These are phyloP conservation scores for Coleophoma crateriformis DNA, from an alignment of 2,329 filamentous ascomycete genomes.

Conservation along the genomic window DNA sequence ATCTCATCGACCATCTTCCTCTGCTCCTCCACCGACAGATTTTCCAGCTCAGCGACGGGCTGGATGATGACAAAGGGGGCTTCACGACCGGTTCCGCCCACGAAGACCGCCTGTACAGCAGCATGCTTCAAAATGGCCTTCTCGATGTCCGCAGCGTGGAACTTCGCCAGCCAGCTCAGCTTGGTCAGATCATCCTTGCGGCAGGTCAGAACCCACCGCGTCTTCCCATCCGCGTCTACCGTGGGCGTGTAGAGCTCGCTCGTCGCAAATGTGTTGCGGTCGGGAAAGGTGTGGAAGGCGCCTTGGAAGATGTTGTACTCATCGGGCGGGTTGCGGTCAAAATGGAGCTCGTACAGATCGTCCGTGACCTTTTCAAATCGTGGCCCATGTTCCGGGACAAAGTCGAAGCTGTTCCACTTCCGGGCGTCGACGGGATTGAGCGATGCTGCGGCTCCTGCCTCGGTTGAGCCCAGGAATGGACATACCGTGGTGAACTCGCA, in stretches of 20 bases:
- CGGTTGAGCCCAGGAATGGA: neutral
- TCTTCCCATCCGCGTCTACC: neutral
- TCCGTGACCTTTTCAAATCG: neutral
- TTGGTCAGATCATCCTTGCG: constrained; percentile 1
- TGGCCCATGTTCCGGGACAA: neutral
- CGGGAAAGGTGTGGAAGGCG: constrained; percentile 1
- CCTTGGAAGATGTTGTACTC: neutral
- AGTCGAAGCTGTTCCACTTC: neutral
- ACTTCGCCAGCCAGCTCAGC: neutral
- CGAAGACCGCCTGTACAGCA: neutral
- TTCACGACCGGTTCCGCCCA: neutral
- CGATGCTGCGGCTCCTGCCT: neutral
- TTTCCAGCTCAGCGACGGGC: neutral
- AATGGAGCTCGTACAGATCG: neutral
- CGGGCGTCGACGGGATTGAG: neutral
- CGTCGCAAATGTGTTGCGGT: neutral
- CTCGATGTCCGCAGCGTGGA: constrained; percentile 1
- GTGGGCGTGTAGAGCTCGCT: neutral
- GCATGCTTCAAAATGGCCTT: neutral
- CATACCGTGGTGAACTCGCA: neutral
- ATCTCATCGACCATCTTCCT: neutral
- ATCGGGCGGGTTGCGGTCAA: neutral
- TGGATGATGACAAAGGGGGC: neutral
- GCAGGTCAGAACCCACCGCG: neutral
- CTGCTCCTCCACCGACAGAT: neutral